Conservation (phyloP, 305 asterid species). For the Lippia alba region DNA sequence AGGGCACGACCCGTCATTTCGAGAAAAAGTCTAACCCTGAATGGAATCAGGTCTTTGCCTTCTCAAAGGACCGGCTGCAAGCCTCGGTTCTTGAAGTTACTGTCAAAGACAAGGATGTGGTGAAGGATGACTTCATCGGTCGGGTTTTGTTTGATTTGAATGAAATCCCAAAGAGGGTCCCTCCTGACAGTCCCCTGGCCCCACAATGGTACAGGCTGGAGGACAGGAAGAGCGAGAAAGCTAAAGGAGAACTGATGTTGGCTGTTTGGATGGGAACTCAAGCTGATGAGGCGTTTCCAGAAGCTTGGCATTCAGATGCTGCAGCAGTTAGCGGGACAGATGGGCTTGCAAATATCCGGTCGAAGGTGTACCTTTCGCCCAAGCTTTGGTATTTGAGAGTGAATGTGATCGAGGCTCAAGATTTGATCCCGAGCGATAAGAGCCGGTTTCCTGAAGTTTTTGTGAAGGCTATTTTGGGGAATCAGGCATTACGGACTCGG, state of each 20-base stretch:
- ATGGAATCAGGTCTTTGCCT: slow-evolving; percentile 78
- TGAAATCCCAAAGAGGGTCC: slow-evolving; percentile 76
- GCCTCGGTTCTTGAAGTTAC: slow-evolving; percentile 67
- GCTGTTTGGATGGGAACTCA: slow-evolving; percentile 89
- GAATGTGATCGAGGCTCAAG: slow-evolving; percentile 80
- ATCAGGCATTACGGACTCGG: slow-evolving; percentile 61
- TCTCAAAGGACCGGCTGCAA: slow-evolving; percentile 74
- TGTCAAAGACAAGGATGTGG: slow-evolving; percentile 68
- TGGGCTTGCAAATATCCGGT: slow-evolving; percentile 60
- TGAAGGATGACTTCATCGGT: slow-evolving; percentile 71
- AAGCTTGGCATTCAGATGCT: slow-evolving; percentile 85
- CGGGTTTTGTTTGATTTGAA: slow-evolving; percentile 63
- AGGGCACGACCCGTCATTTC: slow-evolving; percentile 77
- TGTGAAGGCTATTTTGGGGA: slow-evolving; percentile 71
- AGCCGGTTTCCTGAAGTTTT: slow-evolving; percentile 66
- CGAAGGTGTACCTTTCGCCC: slow-evolving; percentile 73
- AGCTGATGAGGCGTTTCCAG: slow-evolving; percentile 81
- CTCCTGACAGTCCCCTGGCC: slow-evolving; percentile 81
- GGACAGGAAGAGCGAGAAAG: slow-evolving; percentile 63
- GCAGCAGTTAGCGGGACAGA: slow-evolving; percentile 72
- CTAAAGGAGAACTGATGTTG: slow-evolving; percentile 71
- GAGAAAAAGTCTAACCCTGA: slow-evolving; percentile 79
- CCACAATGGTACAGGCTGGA: slow-evolving; percentile 82
- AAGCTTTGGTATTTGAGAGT: slow-evolving; percentile 76
- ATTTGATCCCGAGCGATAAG: slow-evolving; percentile 58